These are phyloP conservation scores for Echites panduratus DNA, from an alignment of 257 asterid genomes.

Conservation along the genomic window DNA sequence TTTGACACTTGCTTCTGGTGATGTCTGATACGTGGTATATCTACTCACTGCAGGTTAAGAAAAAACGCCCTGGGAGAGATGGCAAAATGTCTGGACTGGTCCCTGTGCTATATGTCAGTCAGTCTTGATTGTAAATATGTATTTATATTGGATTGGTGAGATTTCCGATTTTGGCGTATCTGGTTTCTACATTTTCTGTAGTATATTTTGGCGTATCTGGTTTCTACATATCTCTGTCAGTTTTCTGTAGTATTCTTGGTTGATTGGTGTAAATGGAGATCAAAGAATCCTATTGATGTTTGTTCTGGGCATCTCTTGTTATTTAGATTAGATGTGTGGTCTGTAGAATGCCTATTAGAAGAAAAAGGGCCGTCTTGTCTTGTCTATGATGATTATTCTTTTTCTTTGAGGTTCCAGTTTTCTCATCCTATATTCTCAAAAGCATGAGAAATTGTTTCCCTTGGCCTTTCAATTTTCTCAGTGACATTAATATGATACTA, in stretches of 20 bases:
- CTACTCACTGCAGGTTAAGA: conserved; percentile 66
- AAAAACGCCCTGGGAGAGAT: conserved; percentile 91
- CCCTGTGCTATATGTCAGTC: conserved; percentile 91
- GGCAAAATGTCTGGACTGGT: conserved; percentile 98
- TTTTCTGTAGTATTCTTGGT: background rate
- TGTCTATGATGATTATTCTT: too few relatives aligned
- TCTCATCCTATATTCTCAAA: too few relatives aligned
- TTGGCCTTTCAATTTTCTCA: too few relatives aligned
- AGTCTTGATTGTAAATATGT: conserved; percentile 36
- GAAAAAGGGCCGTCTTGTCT: too few relatives aligned
- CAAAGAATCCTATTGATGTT: background rate
- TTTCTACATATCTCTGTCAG: background rate
- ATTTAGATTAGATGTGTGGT: too few relatives aligned
- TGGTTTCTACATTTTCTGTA: background rate
- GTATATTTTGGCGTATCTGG: conserved; percentile 7
- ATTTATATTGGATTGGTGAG: background rate
- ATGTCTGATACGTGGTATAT: conserved; percentile 1
- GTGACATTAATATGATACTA: too few relatives aligned
- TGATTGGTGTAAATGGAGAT: background rate
- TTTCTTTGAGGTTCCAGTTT: too few relatives aligned
- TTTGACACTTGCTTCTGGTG: background rate
- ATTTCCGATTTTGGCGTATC: background rate
- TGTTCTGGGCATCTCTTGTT: background rate
- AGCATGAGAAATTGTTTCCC: too few relatives aligned
- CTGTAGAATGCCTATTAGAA: too few relatives aligned